Evolutionary conservation across 257 asterid species (phyloP).

Genomic region (Linaria vulgaris): DNA sequence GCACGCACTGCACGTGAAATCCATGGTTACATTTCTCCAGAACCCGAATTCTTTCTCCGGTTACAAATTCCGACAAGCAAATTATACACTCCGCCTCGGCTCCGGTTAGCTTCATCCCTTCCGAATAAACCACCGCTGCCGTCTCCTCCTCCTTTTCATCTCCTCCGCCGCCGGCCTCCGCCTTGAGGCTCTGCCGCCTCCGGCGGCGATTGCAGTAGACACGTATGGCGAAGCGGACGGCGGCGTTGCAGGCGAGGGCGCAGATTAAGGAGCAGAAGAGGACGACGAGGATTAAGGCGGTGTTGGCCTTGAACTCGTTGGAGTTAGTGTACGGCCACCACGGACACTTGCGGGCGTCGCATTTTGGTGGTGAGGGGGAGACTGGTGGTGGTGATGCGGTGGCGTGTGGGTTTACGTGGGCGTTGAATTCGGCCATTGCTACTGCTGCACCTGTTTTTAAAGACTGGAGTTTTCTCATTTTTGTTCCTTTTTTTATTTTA

Average conservation of each 20-base stretch:
- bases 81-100: slow-evolving; percentile 53
- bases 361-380: slow-evolving; percentile 29
- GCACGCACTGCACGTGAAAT: slow-evolving; percentile 49
- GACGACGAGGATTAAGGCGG: slow-evolving; percentile 48
- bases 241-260: slow-evolving; percentile 49
- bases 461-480: slow-evolving; percentile 36
- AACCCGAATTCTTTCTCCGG: slow-evolving; percentile 47
- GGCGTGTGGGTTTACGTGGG: slow-evolving; percentile 27
- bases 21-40: slow-evolving; percentile 55
- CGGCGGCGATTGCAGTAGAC: slow-evolving; percentile 32
- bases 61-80: slow-evolving; percentile 49
- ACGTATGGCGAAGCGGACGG: slow-evolving; percentile 39
- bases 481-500: slow-evolving; percentile 1
- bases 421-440: slow-evolving; percentile 39
- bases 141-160: slow-evolving; percentile 28
- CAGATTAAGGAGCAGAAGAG: slow-evolving; percentile 41
- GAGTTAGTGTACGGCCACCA: slow-evolving; percentile 69
- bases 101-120: slow-evolving; percentile 44
- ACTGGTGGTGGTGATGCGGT: slow-evolving; percentile 25
- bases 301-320: slow-evolving; percentile 55
- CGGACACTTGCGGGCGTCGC: slow-evolving; percentile 49
- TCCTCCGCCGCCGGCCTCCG: slow-evolving; percentile 18
- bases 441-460: slow-evolving; percentile 21
- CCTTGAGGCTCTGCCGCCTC: slow-evolving; percentile 11
- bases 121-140: slow-evolving; percentile 30